Percentiles rank a stretch among this genome's conserved stretches.
Conservation (phyloP, 2,329 filamentous ascomycete genomes). For the Cladosporium phlei region DNA sequence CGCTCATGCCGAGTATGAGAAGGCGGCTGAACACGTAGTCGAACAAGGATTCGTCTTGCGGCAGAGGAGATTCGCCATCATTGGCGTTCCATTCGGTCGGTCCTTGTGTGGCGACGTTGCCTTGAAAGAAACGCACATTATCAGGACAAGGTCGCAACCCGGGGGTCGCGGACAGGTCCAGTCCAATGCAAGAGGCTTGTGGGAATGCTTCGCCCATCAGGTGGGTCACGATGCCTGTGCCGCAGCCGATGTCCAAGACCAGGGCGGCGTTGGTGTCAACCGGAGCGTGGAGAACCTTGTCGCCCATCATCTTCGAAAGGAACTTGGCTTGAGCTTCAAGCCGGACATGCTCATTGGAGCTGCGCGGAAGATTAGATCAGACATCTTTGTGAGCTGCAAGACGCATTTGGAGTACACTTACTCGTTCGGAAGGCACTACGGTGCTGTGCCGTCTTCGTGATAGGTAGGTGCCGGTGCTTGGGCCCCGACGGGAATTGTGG, state of each 20-base stretch:
- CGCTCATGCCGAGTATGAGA: conserved; percentile 16
- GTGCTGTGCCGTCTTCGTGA: neutral
- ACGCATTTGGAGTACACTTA: neutral
- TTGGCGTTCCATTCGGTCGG: neutral
- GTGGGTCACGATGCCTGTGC: conserved; percentile 28
- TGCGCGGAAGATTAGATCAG: too few relatives aligned
- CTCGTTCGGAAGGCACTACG: neutral
- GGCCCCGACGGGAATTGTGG: too few relatives aligned
- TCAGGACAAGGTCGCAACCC: neutral
- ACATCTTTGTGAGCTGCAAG: too few relatives aligned
- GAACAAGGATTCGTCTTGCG: conserved; percentile 11
- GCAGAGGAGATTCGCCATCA: neutral
- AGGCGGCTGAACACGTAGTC: conserved; percentile 19
- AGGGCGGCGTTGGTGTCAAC: conserved; percentile 9
- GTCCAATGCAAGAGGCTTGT: conserved; percentile 30
- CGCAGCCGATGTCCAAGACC: conserved; percentile 24
- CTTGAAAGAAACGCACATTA: neutral
- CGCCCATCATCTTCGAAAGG: conserved; percentile 20
- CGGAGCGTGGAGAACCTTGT: conserved; percentile 21
- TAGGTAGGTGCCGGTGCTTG: too few relatives aligned
- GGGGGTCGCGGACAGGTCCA: conserved; percentile 25
- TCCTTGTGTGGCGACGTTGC: neutral
- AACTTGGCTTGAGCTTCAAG: conserved; percentile 20
- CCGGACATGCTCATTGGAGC: neutral
- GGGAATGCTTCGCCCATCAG: conserved; percentile 14